A percentile compares a stretch with the other conserved stretches of the same genome.
These are phyloP conservation scores for Umbellularia californica DNA, from an alignment of 164 flowering plant genomes.

Conservation along the genomic window DNA sequence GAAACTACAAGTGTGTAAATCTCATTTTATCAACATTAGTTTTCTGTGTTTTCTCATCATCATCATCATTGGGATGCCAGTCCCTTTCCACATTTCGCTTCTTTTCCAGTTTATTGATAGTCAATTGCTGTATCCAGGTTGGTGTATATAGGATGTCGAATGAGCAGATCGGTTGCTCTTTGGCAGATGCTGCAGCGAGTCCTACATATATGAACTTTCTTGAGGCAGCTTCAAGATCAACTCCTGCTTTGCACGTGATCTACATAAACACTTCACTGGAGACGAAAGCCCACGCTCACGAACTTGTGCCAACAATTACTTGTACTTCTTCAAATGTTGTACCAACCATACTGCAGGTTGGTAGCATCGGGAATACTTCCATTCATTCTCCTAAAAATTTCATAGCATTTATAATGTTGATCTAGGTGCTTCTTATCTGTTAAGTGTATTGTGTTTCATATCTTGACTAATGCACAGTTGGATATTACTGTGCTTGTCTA, in stretches of 20 bases:
- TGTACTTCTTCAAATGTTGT: conserved; percentile 98
- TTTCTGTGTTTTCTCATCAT: no score
- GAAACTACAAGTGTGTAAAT: no score
- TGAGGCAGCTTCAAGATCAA: conserved; percentile 49
- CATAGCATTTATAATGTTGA: no score
- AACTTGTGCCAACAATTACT: conserved; percentile 92
- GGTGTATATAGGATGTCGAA: conserved; percentile 27
- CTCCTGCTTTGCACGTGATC: conserved; percentile 85
- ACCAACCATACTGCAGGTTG: conserved; percentile 88
- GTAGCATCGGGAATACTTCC: conserved; percentile 11
- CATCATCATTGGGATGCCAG: no score
- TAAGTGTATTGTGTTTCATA: neutral
- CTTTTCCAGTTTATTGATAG: conserved; percentile 6
- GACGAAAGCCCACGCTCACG: conserved; percentile 90
- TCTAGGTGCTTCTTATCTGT: neutral
- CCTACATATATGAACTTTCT: conserved; percentile 81
- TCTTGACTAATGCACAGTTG: neutral
- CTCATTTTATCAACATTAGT: no score
- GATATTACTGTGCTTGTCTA: neutral
- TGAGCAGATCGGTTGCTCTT: conserved; percentile 90
- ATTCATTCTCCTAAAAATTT: neutral
- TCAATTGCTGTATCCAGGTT: conserved; percentile 52
- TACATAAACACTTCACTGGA: conserved; percentile 94
- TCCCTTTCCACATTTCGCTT: conserved; percentile 5
- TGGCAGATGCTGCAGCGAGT: conserved; percentile 90